Conservation (phyloP, 2,329 filamentous ascomycete species). For the Colletotrichum neosansevieriae region DNA sequence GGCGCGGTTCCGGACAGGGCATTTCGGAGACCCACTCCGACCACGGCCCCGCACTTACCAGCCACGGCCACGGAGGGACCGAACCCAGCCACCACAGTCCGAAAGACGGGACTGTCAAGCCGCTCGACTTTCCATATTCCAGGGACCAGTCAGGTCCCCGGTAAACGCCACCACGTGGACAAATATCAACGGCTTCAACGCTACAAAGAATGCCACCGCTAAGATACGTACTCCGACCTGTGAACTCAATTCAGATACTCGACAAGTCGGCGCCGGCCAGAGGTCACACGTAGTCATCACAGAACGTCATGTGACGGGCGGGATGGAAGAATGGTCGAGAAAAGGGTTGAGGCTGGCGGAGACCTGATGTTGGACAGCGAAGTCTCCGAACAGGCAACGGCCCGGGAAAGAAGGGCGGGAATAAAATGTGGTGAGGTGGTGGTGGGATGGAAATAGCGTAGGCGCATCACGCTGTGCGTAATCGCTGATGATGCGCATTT, state of each 20-base stretch:
- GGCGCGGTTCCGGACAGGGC: background rate
- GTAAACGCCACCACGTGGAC: background rate
- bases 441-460: too few relatives aligned
- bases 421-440: too few relatives aligned
- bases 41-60: slow-evolving; percentile 14
- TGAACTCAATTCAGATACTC: too few relatives aligned
- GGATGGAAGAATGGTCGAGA: too few relatives aligned
- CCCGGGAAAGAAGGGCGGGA: too few relatives aligned
- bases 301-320: too few relatives aligned
- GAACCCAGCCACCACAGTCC: slow-evolving; percentile 5
- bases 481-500: background rate
- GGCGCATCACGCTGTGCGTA: too few relatives aligned
- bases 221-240: too few relatives aligned
- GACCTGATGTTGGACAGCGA: too few relatives aligned
- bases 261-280: background rate
- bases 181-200: background rate
- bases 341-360: too few relatives aligned
- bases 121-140: background rate
- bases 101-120: background rate
- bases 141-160: background rate
- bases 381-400: too few relatives aligned
- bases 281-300: too few relatives aligned
- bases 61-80: slow-evolving; percentile 9
- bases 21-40: slow-evolving; percentile 1
- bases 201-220: background rate